Evolutionary conservation across 352 stramenopile genomes (phyloP).

Genomic region (Phytophthora uliginosa): DNA sequence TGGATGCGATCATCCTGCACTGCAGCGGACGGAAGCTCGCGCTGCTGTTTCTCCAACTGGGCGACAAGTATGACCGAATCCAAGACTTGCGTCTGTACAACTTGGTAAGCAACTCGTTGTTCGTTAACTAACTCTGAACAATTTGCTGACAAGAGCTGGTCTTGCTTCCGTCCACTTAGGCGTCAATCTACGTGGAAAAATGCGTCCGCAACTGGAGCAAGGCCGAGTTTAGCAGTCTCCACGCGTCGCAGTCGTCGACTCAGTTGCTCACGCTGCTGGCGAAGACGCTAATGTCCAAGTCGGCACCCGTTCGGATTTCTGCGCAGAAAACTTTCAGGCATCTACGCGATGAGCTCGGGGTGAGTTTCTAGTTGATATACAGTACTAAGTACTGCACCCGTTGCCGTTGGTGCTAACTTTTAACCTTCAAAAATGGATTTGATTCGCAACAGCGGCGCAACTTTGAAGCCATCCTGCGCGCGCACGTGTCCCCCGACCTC

Average conservation of each 20-base stretch:
- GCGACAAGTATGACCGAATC: constrained; percentile 32
- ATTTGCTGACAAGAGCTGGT: not conserved
- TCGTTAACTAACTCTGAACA: not conserved
- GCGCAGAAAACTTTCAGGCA: constrained; percentile 52
- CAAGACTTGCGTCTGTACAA: constrained; percentile 64
- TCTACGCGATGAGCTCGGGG: constrained; percentile 52
- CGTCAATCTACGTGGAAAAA: constrained; percentile 70
- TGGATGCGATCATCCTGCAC: constrained; percentile 62
- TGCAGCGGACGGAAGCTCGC: constrained; percentile 58
- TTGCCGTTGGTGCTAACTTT: not conserved
- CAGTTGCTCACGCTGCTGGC: constrained; percentile 40
- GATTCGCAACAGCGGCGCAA: constrained; percentile 9
- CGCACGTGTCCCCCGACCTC: constrained; percentile 7
- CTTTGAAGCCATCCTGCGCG: constrained; percentile 14
- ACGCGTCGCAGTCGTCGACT: constrained; percentile 22
- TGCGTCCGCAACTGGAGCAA: constrained; percentile 56
- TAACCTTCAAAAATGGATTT: not conserved
- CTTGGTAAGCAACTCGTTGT: constrained; percentile 35
- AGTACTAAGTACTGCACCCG: not conserved
- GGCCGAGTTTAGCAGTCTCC: constrained; percentile 37
- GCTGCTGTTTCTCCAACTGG: constrained; percentile 45
- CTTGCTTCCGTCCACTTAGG: constrained; percentile 29
- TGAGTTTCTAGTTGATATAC: constrained; percentile 15
- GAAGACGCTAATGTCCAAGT: constrained; percentile 51
- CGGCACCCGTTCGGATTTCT: constrained; percentile 53